phyloP scores from a whole-genome alignment of 2,329 filamentous ascomycete genomes.

The Stromatinia cepivora region DNA sequence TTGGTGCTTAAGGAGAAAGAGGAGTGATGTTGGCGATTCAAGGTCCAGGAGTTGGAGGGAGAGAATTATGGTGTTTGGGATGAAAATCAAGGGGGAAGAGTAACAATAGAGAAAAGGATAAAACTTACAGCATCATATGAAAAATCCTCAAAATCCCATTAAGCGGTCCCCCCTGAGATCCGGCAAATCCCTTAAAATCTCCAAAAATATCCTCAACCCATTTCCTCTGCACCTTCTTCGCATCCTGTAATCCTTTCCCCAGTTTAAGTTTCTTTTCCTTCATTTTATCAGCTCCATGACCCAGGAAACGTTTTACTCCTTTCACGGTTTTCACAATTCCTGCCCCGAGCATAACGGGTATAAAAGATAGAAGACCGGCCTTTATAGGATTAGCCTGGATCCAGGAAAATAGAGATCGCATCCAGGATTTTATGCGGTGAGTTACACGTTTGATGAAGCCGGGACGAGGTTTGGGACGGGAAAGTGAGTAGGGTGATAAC shows the following conservation, averaged over 20 bases:
- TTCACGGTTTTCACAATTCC: conserved; percentile 24
- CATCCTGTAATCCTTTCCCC: conserved; percentile 8
- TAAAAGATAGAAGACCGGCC: conserved; percentile 31
- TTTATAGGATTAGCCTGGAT: conserved; percentile 33
- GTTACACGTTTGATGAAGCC: conserved; percentile 33
- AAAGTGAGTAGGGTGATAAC: conserved; percentile 34
- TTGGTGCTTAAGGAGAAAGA: background rate
- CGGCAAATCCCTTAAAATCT: conserved; percentile 36
- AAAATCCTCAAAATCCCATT: conserved; percentile 39
- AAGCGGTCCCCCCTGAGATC: conserved; percentile 34
- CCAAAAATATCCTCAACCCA: conserved; percentile 33
- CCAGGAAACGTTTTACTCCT: conserved; percentile 17
- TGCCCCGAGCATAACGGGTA: conserved; percentile 32
- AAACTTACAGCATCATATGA: conserved; percentile 37
- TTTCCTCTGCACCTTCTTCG: conserved; percentile 22
- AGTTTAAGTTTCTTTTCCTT: background rate
- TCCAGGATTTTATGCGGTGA: conserved; percentile 30
- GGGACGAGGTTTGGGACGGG: conserved; percentile 34
- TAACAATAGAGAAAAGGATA: background rate
- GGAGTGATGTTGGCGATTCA: background rate
- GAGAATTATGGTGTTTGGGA: background rate
- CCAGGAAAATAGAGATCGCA: conserved; percentile 30
- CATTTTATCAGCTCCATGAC: background rate
- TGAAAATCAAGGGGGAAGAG: background rate
- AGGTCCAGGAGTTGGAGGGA: background rate